Conservation (phyloP, 2,329 filamentous ascomycete genomes). For the Colletotrichum camelliae region DNA sequence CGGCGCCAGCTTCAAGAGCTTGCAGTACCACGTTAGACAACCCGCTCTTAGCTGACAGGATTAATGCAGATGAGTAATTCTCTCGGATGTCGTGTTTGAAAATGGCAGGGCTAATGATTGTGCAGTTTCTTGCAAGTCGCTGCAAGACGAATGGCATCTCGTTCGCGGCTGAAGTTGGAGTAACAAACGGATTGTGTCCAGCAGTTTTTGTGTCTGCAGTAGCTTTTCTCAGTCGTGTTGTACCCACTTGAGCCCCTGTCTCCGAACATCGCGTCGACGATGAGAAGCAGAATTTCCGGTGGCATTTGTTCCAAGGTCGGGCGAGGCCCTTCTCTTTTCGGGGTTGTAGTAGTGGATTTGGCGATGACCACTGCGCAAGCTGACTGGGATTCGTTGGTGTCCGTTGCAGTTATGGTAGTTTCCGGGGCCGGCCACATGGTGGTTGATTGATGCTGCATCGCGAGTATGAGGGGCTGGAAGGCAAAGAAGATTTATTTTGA, state of each 20-base stretch:
- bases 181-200: not conserved
- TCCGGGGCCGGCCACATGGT: no score
- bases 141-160: not conserved
- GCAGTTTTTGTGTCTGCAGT: not conserved
- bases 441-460: not conserved
- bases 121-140: not conserved
- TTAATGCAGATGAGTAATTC: not conserved
- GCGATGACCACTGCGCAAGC: not conserved
- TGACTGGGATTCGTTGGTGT: not conserved
- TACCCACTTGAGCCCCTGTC: not conserved
- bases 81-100: not conserved
- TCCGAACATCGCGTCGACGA: not conserved
- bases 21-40: not conserved
- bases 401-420: no score
- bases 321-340: not conserved
- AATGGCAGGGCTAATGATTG: not conserved
- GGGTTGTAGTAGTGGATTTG: not conserved
- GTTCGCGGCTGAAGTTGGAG: not conserved
- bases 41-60: not conserved
- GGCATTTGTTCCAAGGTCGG: not conserved
- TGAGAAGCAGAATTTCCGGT: not conserved
- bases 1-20: not conserved
- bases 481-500: not conserved
- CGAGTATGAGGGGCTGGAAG: not conserved
- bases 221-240: not conserved